Conservation (phyloP, 177 flowering plant species). For the Vitis hybrid region DNA sequence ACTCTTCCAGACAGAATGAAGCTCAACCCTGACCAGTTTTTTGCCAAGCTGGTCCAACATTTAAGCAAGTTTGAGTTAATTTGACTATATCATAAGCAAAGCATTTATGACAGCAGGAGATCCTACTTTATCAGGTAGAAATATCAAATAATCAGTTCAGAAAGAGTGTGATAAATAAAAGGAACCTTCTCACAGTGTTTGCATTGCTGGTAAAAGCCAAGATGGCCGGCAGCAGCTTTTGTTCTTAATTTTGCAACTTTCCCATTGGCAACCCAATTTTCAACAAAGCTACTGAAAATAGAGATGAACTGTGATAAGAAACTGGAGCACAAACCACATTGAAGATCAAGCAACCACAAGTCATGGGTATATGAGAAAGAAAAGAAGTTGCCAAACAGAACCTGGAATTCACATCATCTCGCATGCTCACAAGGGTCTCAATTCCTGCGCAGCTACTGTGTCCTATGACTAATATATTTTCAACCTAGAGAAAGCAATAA, state of each 20-base stretch:
- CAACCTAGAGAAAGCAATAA: slow-evolving; percentile 24
- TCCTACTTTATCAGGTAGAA: not conserved
- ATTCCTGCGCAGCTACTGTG: slow-evolving; percentile 49
- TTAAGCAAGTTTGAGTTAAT: no score
- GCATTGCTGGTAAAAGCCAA: slow-evolving; percentile 41
- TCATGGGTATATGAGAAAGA: not conserved
- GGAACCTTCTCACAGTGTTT: slow-evolving; percentile 35
- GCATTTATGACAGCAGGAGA: no score
- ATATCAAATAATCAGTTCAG: not conserved
- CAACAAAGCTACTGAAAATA: slow-evolving; percentile 17
- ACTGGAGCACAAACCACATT: not conserved
- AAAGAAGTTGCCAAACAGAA: not conserved
- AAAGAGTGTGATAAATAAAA: not conserved
- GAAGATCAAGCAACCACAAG: not conserved
- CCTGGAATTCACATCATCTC: slow-evolving; percentile 30
- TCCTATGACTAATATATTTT: slow-evolving; percentile 39
- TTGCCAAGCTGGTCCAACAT: no score
- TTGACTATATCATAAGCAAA: no score
- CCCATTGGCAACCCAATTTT: slow-evolving; percentile 27
- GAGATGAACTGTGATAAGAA: not conserved
- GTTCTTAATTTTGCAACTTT: slow-evolving; percentile 27
- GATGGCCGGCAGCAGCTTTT: slow-evolving; percentile 20
- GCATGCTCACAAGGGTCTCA: slow-evolving; percentile 38
- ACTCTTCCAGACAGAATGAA: no score
- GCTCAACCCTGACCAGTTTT: no score